phyloP scores from a whole-genome alignment of 1,139 yeast genomes.

The Zhuliangozyma blackwelliae region DNA sequence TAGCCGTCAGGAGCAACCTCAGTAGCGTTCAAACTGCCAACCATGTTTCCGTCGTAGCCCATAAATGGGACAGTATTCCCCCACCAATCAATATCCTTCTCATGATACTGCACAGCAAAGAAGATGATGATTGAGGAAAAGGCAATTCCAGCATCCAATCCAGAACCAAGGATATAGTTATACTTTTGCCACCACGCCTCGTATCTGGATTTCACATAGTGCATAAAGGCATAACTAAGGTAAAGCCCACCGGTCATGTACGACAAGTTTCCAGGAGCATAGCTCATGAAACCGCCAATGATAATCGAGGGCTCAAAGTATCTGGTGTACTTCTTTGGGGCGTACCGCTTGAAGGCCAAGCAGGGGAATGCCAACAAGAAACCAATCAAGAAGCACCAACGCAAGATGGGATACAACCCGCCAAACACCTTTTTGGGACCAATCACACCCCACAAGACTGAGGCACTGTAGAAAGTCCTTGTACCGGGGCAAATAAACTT shows the following conservation, averaged over 20 bases:
- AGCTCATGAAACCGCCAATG: constrained; percentile 36
- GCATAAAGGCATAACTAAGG: constrained; percentile 41
- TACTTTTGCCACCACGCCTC: constrained; percentile 54
- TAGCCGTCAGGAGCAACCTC: constrained; percentile 35
- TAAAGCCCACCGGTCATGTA: constrained; percentile 43
- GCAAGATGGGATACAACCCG: constrained; percentile 44
- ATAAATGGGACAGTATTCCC: constrained; percentile 42
- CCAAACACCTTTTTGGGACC: constrained; percentile 58
- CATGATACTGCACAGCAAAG: constrained; percentile 46
- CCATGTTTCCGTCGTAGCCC: constrained; percentile 44
- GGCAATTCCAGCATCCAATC: constrained; percentile 52
- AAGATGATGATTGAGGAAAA: constrained; percentile 47
- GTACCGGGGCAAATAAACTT: constrained; percentile 49
- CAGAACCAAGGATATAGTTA: constrained; percentile 49
- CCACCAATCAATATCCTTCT: constrained; percentile 49
- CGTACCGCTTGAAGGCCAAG: constrained; percentile 35
- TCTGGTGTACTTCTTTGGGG: constrained; percentile 23
- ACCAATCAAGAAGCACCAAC: constrained; percentile 55
- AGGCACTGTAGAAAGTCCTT: constrained; percentile 48
- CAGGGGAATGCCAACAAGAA: constrained; percentile 42
- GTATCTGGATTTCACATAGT: constrained; percentile 38
- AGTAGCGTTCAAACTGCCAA: constrained; percentile 24
- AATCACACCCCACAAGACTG: constrained; percentile 63
- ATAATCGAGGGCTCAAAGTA: constrained; percentile 42
- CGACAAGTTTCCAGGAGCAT: constrained; percentile 47